Evolutionary conservation across 441 rosid genomes (phyloP), one percentile per base, ranked within the genome.

Genomic region (Syzygium syzygioides): DNA sequence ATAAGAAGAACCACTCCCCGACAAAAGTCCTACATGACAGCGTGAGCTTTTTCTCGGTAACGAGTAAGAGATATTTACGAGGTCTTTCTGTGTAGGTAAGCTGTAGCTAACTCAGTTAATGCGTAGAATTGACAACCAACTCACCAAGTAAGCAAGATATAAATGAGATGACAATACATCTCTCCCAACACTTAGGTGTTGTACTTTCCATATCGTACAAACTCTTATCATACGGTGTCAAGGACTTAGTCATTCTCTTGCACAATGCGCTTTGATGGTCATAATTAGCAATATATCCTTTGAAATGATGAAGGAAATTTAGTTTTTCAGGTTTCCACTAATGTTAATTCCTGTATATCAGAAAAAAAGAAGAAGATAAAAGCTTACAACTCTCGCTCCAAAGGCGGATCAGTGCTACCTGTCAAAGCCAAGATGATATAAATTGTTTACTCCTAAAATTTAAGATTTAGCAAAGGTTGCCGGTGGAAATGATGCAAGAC

Each of bases 151-250:
- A 59, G 64, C 1, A 59, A 59, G 2, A 4, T 59, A 59, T 2
- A 26, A 1, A 26, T 0, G 0, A 14, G 68, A 62, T 0, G 4
- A 62, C 19, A n/a, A n/a, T n/a, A 6, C 0, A 14, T 62, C 17
- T n/a, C 6, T n/a, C 10, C 34, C 9, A 62, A 14, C 0, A 2
- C 68, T n/a, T 62, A 3, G 64, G 15, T 59, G 30, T 12, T 11
- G 30, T 26, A 5, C 30, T 25, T 7, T 25, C 28, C 62, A 0
- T 28, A 25, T 10, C 14, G 13, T 25, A 10, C 14, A 1, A 11
- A 25, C 13, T 1, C 0, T 56, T 37, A 37, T 23, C 15, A 52
- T 52, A 52, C 2, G 15, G 55, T 59, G 2, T 28, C 0, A 0
- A 59, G 66, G 66, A 26, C 30, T 26, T 2, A 0, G 14, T 0